A percentile compares a stretch with the other conserved stretches of the same genome.
phyloP scores from a whole-genome alignment of 441 rosid species.

The Arabidopsis lyrata region DNA sequence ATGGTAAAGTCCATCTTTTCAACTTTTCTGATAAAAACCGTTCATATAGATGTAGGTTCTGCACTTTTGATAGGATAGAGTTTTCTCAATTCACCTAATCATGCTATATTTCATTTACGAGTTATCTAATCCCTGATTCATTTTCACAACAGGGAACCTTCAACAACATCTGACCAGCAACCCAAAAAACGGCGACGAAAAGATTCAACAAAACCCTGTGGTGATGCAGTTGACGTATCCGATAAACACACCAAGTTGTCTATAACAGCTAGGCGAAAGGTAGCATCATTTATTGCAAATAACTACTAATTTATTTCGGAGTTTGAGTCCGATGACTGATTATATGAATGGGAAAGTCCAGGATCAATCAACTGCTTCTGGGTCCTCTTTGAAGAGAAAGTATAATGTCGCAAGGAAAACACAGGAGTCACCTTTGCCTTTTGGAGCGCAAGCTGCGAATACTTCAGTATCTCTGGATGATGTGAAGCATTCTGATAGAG shows the following conservation, averaged over 20 bases:
- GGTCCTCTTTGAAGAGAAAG: constrained; percentile 62
- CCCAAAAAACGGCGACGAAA: constrained; percentile 89
- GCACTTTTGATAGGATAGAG: neutral
- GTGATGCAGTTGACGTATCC: constrained; percentile 55
- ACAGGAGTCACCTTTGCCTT: constrained; percentile 52
- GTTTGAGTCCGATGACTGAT: constrained; percentile 47
- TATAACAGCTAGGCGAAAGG: constrained; percentile 53
- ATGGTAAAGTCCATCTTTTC: neutral
- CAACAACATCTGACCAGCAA: constrained; percentile 63
- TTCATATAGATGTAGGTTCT: constrained; percentile 11
- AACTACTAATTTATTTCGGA: constrained; percentile 49
- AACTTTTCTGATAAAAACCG: neutral
- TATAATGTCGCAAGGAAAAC: constrained; percentile 56
- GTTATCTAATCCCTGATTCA: constrained; percentile 36
- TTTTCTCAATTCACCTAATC: neutral
- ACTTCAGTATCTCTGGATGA: constrained; percentile 50
- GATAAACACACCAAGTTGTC: constrained; percentile 65
- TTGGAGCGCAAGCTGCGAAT: constrained; percentile 58
- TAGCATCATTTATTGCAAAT: constrained; percentile 47
- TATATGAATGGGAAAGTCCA: constrained; percentile 53
- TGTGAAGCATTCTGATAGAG: constrained; percentile 59
- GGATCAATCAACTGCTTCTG: constrained; percentile 56
- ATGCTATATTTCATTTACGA: neutral
- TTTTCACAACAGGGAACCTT: constrained; percentile 60
- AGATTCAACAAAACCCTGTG: constrained; percentile 58